Conservation (phyloP, 140 eudicot genomes). For the Oenanthe javanica region DNA sequence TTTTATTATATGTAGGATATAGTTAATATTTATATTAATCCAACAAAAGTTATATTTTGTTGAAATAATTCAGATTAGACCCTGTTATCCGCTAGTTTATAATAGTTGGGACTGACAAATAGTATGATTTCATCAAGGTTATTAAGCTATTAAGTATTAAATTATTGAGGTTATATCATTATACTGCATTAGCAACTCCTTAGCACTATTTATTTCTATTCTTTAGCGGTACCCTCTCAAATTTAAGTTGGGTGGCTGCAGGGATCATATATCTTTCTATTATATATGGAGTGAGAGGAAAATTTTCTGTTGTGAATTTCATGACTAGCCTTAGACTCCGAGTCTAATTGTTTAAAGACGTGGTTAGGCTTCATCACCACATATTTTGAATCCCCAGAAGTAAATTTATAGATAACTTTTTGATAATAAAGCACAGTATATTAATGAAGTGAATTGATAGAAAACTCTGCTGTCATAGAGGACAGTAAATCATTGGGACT, state of each 20-base stretch:
- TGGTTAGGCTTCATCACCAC: background rate
- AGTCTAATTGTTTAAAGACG: background rate
- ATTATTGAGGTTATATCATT: background rate
- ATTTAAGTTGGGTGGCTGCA: background rate
- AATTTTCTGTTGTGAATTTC: background rate
- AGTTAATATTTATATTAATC: too few relatives aligned
- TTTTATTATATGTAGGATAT: too few relatives aligned
- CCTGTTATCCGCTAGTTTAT: too few relatives aligned
- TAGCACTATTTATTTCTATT: background rate
- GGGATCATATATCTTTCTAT: background rate
- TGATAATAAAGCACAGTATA: background rate
- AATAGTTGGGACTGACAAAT: background rate
- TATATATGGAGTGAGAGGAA: background rate
- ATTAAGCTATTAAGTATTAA: background rate
- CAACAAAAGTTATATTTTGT: too few relatives aligned
- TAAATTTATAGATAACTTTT: background rate
- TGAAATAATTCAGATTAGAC: too few relatives aligned
- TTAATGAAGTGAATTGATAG: background rate
- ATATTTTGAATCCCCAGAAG: background rate
- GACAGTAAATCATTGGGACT: background rate
- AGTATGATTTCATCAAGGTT: background rate
- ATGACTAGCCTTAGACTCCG: background rate
- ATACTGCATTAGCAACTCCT: background rate
- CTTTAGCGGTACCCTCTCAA: background rate
- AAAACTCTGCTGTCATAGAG: background rate